Percentiles rank a stretch among this genome's conserved stretches.
These are phyloP conservation scores for Biscogniauxia sp. DNA, from an alignment of 2,329 filamentous ascomycete genomes.

Conservation along the genomic window DNA sequence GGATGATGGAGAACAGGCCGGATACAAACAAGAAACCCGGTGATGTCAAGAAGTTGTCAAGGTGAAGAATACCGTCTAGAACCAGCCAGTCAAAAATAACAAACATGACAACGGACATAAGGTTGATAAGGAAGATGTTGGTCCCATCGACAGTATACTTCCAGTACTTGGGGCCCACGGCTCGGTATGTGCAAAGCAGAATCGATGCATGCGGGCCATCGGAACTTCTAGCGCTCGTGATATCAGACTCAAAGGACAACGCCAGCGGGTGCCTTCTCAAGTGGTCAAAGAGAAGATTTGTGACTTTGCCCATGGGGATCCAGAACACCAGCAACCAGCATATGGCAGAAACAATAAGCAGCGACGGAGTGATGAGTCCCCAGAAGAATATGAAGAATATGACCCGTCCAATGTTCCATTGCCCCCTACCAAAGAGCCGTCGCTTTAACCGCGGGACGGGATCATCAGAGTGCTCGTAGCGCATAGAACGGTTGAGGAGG, in stretches of 20 bases:
- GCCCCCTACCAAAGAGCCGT: conserved; percentile 86
- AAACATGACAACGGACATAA: conserved; percentile 90
- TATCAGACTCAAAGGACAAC: conserved; percentile 87
- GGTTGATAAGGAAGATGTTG: conserved; percentile 98
- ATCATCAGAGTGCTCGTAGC: conserved; percentile 45
- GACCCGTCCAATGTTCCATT: conserved; percentile 93
- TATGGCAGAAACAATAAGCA: conserved; percentile 80
- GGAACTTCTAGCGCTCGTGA: conserved; percentile 66
- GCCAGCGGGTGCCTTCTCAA: conserved; percentile 89
- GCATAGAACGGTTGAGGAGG: conserved; percentile 65
- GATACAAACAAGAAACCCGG: conserved; percentile 83
- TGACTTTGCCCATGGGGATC: conserved; percentile 98
- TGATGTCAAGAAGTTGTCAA: conserved; percentile 73
- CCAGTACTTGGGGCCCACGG: conserved; percentile 94
- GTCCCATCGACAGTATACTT: conserved; percentile 98
- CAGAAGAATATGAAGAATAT: conserved; percentile 98
- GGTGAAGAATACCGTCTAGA: conserved; percentile 63
- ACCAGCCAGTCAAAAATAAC: conserved; percentile 92
- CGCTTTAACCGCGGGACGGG: conserved; percentile 61
- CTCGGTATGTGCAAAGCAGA: conserved; percentile 92
- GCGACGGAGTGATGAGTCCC: conserved; percentile 79
- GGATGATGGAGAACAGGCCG: conserved; percentile 88
- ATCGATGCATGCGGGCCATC: conserved; percentile 79
- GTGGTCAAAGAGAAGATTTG: conserved; percentile 84
- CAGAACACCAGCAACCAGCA: conserved; percentile 98